Percentiles rank a stretch among this genome's conserved stretches.
Evolutionary conservation across 78 protist genomes (phyloP).

Genomic region (Dictyostelium citrinum): DNA sequence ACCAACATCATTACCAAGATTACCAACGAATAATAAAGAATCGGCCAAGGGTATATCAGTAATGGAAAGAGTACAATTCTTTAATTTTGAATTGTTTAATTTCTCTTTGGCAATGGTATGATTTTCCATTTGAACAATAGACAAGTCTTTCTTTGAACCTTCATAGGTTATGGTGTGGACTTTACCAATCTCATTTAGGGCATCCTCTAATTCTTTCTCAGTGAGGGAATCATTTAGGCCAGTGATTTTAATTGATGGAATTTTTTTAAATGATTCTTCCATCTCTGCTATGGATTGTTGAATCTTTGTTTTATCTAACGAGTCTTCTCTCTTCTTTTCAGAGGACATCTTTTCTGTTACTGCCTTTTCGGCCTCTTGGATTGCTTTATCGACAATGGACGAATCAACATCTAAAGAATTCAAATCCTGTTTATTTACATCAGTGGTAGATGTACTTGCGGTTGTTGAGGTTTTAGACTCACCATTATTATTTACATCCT

Average conservation of each 20-base stretch:
- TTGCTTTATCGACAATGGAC: neutral
- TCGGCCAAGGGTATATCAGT: conserved; percentile 23
- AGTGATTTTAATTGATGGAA: conserved; percentile 11
- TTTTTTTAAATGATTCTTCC: conserved; percentile 66
- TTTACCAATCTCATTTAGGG: conserved; percentile 2
- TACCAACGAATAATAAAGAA: conserved; percentile 49
- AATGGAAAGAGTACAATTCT: conserved; percentile 39
- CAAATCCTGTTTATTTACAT: neutral
- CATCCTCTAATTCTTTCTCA: conserved; percentile 41
- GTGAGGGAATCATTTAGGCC: conserved; percentile 51
- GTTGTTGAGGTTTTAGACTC: neutral
- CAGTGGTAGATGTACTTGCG: neutral
- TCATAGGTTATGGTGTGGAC: conserved; percentile 1
- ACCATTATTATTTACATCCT: neutral
- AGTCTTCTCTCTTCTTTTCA: conserved; percentile 11
- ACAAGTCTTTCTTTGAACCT: conserved; percentile 51
- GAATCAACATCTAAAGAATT: conserved; percentile 3
- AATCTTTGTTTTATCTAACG: conserved; percentile 8
- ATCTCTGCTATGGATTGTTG: conserved; percentile 13
- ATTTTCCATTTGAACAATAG: conserved; percentile 36
- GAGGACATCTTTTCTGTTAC: conserved; percentile 25
- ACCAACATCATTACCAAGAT: conserved; percentile 26
- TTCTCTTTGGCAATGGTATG: conserved; percentile 21
- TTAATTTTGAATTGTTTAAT: conserved; percentile 15
- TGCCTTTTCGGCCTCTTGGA: conserved; percentile 13